Base-by-base conservation (phyloP, 495 filamentous ascomycete species). In the Neurospora sp. region DNA sequence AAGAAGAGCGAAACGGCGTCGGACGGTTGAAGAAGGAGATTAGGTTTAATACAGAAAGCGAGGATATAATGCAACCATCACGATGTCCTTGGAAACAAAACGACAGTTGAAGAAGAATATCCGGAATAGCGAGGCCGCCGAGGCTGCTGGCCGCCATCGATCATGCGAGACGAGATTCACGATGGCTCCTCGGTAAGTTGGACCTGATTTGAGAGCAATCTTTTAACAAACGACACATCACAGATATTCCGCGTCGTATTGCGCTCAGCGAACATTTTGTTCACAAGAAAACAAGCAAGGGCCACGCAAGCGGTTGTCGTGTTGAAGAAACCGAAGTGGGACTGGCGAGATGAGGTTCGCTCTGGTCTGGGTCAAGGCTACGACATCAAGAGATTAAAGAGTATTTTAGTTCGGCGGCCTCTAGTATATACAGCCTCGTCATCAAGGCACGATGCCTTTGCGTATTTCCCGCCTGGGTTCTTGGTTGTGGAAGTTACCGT, bases 1-100 rank as follows among this genome's bases (percentile, higher is more conserved):
- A 83, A 81, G 70, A 77, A 77, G 31, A 72, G 73, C 9, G 77
- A 80, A 72, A 74, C 70, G 12, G 35, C 75, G 20, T 45, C 74
- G 7, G 73, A 72, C 35, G 78, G 78, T 65, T 81, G 73, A 78
- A 12, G 27, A 31, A 31, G 27, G 7, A 42, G 65, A 70, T 37
- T 40, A 20, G 44, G 73, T 61, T 48, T 65, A 65, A 65, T 65
- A 65, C 27, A 65, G 9, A 27, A 27, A 35, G 53, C 14, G 27
- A 65, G 53, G 27, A 65, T 16, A 65, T 35, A 65, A 65, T 65
- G 53, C 53, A 31, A 31, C 22, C 53, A 65, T 37, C 27, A 65
- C 27, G 22, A 35, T 65, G 27, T 27, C 53, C 53, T 18, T 65
- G 53, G 53, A 6, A 37, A 16, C 53, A 6, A 65, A 65, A 65